Conservation (phyloP, 78 protist species). For the Creolimax fragrantissima region DNA sequence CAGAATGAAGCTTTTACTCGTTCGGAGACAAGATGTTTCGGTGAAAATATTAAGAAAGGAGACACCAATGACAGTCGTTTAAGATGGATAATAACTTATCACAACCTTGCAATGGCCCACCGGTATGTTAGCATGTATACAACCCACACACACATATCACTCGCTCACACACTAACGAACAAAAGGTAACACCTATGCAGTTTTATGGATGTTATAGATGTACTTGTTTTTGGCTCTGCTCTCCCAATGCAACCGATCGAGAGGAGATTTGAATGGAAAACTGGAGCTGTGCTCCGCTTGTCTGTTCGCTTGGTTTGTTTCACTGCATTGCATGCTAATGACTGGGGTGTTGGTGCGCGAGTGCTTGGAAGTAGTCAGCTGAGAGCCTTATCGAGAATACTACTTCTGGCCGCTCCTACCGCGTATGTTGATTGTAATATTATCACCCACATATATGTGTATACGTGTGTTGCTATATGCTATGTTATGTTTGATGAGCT, state of each 20-base stretch:
- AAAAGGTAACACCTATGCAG: not conserved
- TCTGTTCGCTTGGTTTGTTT: not conserved
- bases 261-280: not conserved
- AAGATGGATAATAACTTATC: not conserved
- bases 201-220: not conserved
- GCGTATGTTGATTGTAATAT: not conserved
- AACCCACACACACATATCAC: not conserved
- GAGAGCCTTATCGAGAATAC: not conserved
- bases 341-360: not conserved
- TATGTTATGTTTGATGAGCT: no score
- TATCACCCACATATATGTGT: not conserved
- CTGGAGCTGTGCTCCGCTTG: not conserved
- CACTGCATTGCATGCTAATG: not conserved
- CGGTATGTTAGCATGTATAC: not conserved
- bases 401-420: not conserved
- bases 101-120: not conserved
- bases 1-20: no score
- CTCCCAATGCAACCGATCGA: not conserved
- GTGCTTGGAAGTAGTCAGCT: not conserved
- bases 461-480: not conserved
- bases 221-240: not conserved
- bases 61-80: no score
- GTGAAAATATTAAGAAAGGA: no score
- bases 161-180: no score
- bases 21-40: no score